Percentiles rank a stretch among this genome's conserved stretches.
Conservation (phyloP, 768 basidiomycete genomes). For the Ramaria rubella region DNA sequence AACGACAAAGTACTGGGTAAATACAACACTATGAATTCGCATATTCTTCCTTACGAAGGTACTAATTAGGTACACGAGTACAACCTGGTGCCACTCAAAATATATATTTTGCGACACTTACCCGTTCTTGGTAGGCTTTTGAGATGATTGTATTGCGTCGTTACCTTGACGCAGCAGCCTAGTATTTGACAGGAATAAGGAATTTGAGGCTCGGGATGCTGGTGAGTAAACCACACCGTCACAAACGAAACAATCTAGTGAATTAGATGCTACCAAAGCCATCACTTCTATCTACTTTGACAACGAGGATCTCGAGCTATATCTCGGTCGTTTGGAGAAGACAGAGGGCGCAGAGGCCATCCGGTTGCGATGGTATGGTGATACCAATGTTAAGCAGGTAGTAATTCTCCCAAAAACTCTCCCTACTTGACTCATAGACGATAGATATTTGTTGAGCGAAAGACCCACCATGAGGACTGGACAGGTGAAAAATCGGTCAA, state of each 20-base stretch:
- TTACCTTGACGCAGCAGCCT: neutral
- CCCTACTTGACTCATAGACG: neutral
- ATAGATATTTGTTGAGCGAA: constrained; percentile 82
- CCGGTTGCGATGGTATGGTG: constrained; percentile 96
- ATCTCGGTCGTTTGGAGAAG: constrained; percentile 95
- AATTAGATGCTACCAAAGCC: constrained; percentile 39
- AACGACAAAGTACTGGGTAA: constrained; percentile 98
- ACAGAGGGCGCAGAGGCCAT: constrained; percentile 98
- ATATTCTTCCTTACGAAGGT: constrained; percentile 7
- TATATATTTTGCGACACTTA: constrained; percentile 86
- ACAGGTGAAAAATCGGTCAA: constrained; percentile 99
- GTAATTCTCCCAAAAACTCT: constrained; percentile 15
- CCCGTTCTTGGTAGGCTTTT: constrained; percentile 77
- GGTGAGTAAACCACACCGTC: constrained; percentile 34
- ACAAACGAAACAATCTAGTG: neutral
- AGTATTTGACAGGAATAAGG: constrained; percentile 94
- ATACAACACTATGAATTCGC: constrained; percentile 4
- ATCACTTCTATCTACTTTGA: constrained; percentile 98
- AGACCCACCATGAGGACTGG: constrained; percentile 97
- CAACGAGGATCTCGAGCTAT: constrained; percentile 91
- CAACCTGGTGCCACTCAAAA: constrained; percentile 87
- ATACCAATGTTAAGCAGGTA: constrained; percentile 72
- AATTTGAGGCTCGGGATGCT: constrained; percentile 79
- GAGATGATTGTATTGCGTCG: neutral
- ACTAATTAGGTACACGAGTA: constrained; percentile 73